Evolutionary conservation across 2,329 filamentous ascomycete species (phyloP).

Genomic region (Penicillium paneum): DNA sequence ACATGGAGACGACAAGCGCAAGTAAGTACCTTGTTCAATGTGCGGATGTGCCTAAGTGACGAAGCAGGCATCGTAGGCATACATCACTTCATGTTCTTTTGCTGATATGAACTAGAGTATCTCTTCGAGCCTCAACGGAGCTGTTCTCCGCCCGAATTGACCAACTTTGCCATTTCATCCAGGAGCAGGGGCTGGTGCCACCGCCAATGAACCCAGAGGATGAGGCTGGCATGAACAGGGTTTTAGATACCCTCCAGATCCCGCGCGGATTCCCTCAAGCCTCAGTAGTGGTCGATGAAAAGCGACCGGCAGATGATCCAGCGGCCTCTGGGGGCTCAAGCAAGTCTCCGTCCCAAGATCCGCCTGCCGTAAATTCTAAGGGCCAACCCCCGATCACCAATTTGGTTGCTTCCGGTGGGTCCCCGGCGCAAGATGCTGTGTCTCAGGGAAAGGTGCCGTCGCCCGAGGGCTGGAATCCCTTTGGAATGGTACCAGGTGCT

Average conservation of each 20-base stretch:
- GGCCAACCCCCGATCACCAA: slow-evolving; percentile 10
- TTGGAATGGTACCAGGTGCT: slow-evolving; percentile 21
- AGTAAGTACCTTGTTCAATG: slow-evolving; percentile 28
- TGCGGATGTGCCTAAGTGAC: neutral
- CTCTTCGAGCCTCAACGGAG: slow-evolving; percentile 37
- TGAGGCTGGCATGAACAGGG: slow-evolving; percentile 38
- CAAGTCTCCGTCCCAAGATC: slow-evolving; percentile 16
- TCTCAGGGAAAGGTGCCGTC: slow-evolving; percentile 14
- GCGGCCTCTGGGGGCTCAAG: neutral
- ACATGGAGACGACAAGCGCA: slow-evolving; percentile 41
- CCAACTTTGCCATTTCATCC: slow-evolving; percentile 42
- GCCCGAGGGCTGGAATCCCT: slow-evolving; percentile 17
- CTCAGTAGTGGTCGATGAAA: neutral
- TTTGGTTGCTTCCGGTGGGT: slow-evolving; percentile 3
- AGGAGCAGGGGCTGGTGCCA: slow-evolving; percentile 39
- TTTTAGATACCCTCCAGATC: slow-evolving; percentile 38
- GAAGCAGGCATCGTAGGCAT: neutral
- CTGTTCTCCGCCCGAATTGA: slow-evolving; percentile 40
- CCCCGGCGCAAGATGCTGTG: slow-evolving; percentile 12
- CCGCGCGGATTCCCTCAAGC: slow-evolving; percentile 24
- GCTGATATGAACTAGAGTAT: slow-evolving; percentile 27
- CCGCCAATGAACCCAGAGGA: slow-evolving; percentile 41
- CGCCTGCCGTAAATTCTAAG: slow-evolving; percentile 9
- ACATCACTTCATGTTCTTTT: slow-evolving; percentile 2
- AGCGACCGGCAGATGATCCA: neutral